These are phyloP conservation scores for Lactifluus piperatus DNA, from an alignment of 768 basidiomycete genomes.

Conservation along the genomic window DNA sequence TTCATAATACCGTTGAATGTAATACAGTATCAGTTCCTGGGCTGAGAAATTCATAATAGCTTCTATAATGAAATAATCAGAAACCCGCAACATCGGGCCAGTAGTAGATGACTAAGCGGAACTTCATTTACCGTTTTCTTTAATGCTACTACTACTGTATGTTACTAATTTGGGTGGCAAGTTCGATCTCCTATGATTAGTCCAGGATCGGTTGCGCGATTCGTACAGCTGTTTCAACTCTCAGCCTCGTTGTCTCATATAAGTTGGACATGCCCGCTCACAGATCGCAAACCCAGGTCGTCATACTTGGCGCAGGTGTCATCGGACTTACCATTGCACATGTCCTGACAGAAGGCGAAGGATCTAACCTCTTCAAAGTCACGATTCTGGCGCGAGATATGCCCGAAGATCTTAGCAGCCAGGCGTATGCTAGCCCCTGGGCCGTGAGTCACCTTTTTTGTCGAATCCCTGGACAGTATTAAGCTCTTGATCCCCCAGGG, in stretches of 20 bases:
- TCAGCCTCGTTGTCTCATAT: background rate
- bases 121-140: too few species aligned
- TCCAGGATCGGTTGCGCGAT: background rate
- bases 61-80: too few species aligned
- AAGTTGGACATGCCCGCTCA: background rate
- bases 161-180: background rate
- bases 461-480: background rate
- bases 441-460: slow-evolving; percentile 29
- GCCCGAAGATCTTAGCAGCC: slow-evolving; percentile 34
- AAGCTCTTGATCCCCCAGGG: slow-evolving; percentile 27
- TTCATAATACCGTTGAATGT: too few species aligned
- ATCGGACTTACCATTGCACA: slow-evolving; percentile 38
- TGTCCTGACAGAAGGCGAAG: slow-evolving; percentile 24
- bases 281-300: slow-evolving; percentile 21
- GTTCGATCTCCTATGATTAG: background rate
- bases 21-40: too few species aligned
- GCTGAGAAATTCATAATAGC: too few species aligned
- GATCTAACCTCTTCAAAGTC: slow-evolving; percentile 23
- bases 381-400: slow-evolving; percentile 33
- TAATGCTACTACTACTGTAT: too few species aligned
- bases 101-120: too few species aligned
- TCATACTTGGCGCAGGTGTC: slow-evolving; percentile 37
- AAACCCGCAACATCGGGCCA: too few species aligned
- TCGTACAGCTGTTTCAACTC: background rate
- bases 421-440: slow-evolving; percentile 44